Conservation (phyloP, 176 grass and related monocot species). For the Musa beccarii region DNA sequence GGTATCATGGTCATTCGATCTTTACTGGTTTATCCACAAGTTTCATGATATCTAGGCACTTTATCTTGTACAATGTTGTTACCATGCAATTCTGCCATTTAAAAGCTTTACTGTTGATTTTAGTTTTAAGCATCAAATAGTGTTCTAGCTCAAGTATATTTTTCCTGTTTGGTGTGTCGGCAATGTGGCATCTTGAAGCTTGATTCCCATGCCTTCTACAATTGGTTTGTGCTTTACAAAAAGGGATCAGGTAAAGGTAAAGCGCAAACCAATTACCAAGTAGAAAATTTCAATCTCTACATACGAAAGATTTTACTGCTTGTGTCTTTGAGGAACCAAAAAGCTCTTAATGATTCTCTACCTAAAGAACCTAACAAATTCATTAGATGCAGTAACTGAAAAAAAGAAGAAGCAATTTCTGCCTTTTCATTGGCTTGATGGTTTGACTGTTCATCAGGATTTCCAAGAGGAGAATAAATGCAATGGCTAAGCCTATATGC, state of each 20-base stretch:
- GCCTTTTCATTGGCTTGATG: too few species aligned
- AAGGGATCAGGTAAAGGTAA: not conserved
- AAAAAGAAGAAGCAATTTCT: too few species aligned
- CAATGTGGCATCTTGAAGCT: not conserved
- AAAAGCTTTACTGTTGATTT: not conserved
- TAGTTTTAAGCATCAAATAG: not conserved
- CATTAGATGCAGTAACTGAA: not conserved
- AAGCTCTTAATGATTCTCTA: not conserved
- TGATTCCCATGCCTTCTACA: not conserved
- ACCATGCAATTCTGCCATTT: not conserved
- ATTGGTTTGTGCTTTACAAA: not conserved
- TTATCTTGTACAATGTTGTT: not conserved
- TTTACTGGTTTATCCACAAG: not conserved
- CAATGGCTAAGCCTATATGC: slow-evolving; percentile 44
- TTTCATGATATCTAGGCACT: not conserved
- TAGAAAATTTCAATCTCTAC: not conserved
- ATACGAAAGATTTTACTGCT: not conserved
- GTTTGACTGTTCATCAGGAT: slow-evolving; percentile 23
- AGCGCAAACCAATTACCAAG: not conserved
- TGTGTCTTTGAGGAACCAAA: not conserved
- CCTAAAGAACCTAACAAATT: not conserved
- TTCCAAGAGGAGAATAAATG: slow-evolving; percentile 53
- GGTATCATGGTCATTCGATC: not conserved
- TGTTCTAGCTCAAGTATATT: not conserved
- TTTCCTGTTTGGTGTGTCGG: not conserved